Percentiles rank a stretch among this genome's conserved stretches.
Conservation (phyloP, 2,329 filamentous ascomycete genomes). For the Verticillium nubilum region DNA sequence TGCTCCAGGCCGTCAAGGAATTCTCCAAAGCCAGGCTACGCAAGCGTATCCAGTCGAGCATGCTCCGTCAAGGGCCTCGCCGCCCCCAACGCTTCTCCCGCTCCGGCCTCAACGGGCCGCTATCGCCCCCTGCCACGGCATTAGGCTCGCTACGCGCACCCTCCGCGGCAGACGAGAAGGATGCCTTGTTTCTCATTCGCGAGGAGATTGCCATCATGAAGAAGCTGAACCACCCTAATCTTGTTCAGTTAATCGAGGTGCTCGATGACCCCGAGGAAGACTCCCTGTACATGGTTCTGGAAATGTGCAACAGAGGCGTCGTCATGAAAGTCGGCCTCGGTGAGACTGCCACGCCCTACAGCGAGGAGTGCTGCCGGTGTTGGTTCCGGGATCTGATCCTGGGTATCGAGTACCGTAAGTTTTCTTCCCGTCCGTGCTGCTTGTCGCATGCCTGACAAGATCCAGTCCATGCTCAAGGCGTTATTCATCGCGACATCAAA, state of each 20-base stretch:
- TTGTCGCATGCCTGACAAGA: constrained; percentile 5
- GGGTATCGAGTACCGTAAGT: constrained; percentile 83
- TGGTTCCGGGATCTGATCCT: constrained; percentile 96
- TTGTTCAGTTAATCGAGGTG: constrained; percentile 92
- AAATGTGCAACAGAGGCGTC: constrained; percentile 98
- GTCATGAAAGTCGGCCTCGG: constrained; percentile 94
- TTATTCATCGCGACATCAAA: constrained; percentile 96
- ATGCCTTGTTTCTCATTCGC: constrained; percentile 79
- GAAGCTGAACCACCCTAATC: constrained; percentile 88
- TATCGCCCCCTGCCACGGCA: constrained; percentile 7
- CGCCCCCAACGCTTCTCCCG: constrained; percentile 36
- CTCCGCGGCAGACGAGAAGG: constrained; percentile 46
- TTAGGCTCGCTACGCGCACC: background rate
- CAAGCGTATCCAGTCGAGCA: constrained; percentile 84
- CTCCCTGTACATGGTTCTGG: constrained; percentile 95
- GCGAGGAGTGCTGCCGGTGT: constrained; percentile 72
- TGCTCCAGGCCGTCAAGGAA: constrained; percentile 80
- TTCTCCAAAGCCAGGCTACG: constrained; percentile 91
- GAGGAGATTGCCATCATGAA: constrained; percentile 99
- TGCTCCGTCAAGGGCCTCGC: constrained; percentile 54
- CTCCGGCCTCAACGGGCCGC: constrained; percentile 20
- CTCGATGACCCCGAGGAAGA: constrained; percentile 94
- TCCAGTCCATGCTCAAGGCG: constrained; percentile 82
- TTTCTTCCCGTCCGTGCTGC: background rate
- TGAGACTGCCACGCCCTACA: constrained; percentile 75